phyloP scores from a whole-genome alignment of 2,329 filamentous ascomycete genomes.

The Chalaropsis ovoidea region DNA sequence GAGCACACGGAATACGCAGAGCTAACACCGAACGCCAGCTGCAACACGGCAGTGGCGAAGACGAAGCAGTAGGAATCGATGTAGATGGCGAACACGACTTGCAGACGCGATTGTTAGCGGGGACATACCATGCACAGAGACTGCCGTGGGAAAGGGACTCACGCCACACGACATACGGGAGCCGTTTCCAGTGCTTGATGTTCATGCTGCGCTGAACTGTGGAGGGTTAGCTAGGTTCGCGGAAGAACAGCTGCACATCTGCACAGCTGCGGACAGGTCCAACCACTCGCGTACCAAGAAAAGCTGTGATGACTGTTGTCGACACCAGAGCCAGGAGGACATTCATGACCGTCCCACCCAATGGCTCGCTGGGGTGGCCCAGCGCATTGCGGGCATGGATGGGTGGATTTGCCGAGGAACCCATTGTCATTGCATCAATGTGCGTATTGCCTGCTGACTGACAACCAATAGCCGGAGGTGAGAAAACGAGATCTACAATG shows the following conservation, averaged over 20 bases:
- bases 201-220: conserved; percentile 23
- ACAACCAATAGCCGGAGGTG: not conserved
- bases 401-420: not conserved
- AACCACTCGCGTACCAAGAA: conserved; percentile 35
- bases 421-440: not conserved
- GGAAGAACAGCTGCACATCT: not conserved
- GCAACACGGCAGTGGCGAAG: conserved; percentile 46
- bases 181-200: conserved; percentile 25
- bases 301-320: conserved; percentile 33
- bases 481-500: not conserved
- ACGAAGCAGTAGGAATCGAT: conserved; percentile 51
- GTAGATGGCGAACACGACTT: conserved; percentile 53
- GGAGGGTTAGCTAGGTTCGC: not conserved
- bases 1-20: conserved; percentile 43
- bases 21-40: conserved; percentile 49
- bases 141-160: conserved; percentile 26
- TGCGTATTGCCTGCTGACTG: not conserved
- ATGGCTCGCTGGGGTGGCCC: conserved; percentile 27
- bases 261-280: no score
- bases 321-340: conserved; percentile 33
- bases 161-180: conserved; percentile 40
- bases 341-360: conserved; percentile 33
- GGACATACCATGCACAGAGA: conserved; percentile 14
- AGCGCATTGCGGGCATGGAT: conserved; percentile 10
- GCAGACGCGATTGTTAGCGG: not conserved